Evolutionary conservation across 139 green algal genomes (phyloP).

Genomic region (Chlamydomonas sp.): DNA sequence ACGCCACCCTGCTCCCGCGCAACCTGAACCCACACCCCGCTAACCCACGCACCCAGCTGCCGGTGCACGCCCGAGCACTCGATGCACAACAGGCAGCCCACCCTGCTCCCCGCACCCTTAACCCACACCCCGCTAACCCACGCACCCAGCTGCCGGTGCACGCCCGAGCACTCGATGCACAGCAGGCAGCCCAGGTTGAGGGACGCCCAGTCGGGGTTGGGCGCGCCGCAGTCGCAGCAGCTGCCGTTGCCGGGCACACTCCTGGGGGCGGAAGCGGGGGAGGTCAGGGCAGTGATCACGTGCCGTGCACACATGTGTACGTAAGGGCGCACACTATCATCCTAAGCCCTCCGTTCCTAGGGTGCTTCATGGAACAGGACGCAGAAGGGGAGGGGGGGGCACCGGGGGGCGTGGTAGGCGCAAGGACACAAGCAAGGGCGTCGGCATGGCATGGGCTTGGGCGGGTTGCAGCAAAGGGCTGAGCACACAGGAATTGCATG

Average conservation of each 20-base stretch:
- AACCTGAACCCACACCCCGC: neutral
- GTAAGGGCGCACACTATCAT: too few relatives aligned
- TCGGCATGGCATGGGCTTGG: too few relatives aligned
- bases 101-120: slow-evolving; percentile 61
- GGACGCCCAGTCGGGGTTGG: slow-evolving; percentile 88
- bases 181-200: slow-evolving; percentile 91
- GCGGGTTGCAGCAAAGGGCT: too few relatives aligned
- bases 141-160: slow-evolving; percentile 87
- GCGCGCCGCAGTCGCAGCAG: slow-evolving; percentile 88
- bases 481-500: too few relatives aligned
- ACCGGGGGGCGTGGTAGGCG: too few relatives aligned
- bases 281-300: too few relatives aligned
- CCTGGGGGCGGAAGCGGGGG: neutral
- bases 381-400: too few relatives aligned
- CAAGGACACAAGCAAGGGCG: too few relatives aligned
- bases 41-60: slow-evolving; percentile 70
- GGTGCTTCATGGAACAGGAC: too few relatives aligned
- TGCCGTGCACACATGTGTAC: too few relatives aligned
- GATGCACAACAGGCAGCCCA: slow-evolving; percentile 92
- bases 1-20: slow-evolving; percentile 68
- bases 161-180: slow-evolving; percentile 93
- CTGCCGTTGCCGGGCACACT: slow-evolving; percentile 70
- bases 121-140: neutral
- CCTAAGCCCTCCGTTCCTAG: too few relatives aligned
- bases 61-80: slow-evolving; percentile 91